A percentile compares a stretch with the other conserved stretches of the same genome.
Evolutionary conservation across 2,329 filamentous ascomycete genomes (phyloP).

Genomic region (Dothideomycetidae sp.): DNA sequence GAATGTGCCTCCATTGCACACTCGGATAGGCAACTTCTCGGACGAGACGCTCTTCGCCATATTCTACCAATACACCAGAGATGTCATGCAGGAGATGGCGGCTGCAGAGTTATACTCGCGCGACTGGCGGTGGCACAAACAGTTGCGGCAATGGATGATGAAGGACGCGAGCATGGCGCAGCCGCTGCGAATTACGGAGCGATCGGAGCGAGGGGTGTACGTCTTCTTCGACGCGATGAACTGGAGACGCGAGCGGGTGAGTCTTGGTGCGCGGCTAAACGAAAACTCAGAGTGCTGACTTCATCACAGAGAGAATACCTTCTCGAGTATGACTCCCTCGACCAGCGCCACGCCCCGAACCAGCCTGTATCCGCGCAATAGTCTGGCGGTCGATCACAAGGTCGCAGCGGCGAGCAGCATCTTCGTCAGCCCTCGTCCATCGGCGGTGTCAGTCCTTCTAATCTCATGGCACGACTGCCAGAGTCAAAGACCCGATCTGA

Average conservation of each 20-base stretch:
- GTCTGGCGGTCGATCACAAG: conserved; percentile 1
- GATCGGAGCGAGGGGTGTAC: conserved; percentile 38
- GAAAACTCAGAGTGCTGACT: conserved; percentile 1
- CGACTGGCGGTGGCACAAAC: conserved; percentile 42
- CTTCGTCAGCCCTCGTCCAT: too few relatives aligned
- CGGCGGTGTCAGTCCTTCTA: too few relatives aligned
- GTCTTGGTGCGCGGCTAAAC: conserved; percentile 10
- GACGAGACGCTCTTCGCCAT: conserved; percentile 53
- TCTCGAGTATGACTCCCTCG: conserved; percentile 38
- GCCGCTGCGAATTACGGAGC: conserved; percentile 31
- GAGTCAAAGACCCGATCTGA: too few relatives aligned
- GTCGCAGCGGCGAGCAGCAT: not conserved
- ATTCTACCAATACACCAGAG: conserved; percentile 53
- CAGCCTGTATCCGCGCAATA: conserved; percentile 8
- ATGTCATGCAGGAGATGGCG: conserved; percentile 51
- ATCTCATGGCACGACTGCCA: too few relatives aligned
- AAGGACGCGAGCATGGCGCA: conserved; percentile 33
- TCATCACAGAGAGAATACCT: conserved; percentile 33
- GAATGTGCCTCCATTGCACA: conserved; percentile 47
- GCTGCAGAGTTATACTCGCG: conserved; percentile 44
- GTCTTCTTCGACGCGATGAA: conserved; percentile 41
- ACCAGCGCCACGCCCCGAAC: conserved; percentile 26
- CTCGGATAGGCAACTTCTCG: conserved; percentile 21
- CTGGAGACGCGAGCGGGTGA: conserved; percentile 38
- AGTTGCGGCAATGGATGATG: conserved; percentile 41